A percentile compares a stretch with the other conserved stretches of the same genome.
Evolutionary conservation across 176 grass and related monocot species (phyloP).

Genomic region (Oryza longistaminata): DNA sequence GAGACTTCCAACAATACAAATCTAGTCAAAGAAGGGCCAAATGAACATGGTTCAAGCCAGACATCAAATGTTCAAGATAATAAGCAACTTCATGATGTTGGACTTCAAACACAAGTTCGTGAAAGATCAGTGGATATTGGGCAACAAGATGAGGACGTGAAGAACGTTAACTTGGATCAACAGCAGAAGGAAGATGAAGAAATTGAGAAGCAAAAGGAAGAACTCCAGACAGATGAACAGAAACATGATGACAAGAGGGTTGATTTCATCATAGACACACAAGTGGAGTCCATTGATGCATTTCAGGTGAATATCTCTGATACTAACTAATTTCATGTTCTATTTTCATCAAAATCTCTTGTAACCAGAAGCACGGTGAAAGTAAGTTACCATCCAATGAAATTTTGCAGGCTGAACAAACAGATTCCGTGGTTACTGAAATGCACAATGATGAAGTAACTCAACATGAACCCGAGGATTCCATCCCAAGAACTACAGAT

Average conservation of each 20-base stretch:
- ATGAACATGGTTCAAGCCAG: slow-evolving; percentile 36
- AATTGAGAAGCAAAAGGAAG: slow-evolving; percentile 7
- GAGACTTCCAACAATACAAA: slow-evolving; percentile 32
- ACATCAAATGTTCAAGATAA: slow-evolving; percentile 15
- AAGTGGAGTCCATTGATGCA: slow-evolving; percentile 1
- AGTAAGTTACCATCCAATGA: slow-evolving; percentile 31
- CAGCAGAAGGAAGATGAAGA: slow-evolving; percentile 34
- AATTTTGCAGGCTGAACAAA: slow-evolving; percentile 42
- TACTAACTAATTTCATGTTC: slow-evolving; percentile 34
- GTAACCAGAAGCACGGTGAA: neutral
- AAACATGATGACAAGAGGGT: slow-evolving; percentile 28
- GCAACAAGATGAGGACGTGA: slow-evolving; percentile 29
- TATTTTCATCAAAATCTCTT: slow-evolving; percentile 22
- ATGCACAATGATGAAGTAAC: slow-evolving; percentile 33
- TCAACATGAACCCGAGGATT: slow-evolving; percentile 14
- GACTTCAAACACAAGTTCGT: slow-evolving; percentile 26
- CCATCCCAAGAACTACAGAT: slow-evolving; percentile 21
- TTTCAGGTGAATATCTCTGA: slow-evolving; percentile 42
- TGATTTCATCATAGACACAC: slow-evolving; percentile 28
- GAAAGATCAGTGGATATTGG: slow-evolving; percentile 31
- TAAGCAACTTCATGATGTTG: slow-evolving; percentile 25
- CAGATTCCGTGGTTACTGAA: slow-evolving; percentile 31
- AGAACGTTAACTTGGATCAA: slow-evolving; percentile 35
- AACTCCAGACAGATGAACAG: slow-evolving; percentile 38
- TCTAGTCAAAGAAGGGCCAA: slow-evolving; percentile 35